Conservation (phyloP, 176 grass and related monocot species). For the Calamus simplicifolius region DNA sequence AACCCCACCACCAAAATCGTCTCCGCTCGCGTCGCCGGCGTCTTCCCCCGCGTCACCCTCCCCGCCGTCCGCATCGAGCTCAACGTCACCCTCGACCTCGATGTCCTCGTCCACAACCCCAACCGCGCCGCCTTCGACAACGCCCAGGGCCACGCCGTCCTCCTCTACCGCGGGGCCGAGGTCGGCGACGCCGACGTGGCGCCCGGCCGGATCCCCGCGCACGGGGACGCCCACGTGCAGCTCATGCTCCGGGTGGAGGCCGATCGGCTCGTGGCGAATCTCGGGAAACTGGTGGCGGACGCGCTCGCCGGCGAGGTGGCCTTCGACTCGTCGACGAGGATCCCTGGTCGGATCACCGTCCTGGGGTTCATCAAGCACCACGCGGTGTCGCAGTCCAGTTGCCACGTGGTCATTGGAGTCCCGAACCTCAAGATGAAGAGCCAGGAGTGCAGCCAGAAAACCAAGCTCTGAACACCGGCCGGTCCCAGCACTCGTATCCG, state of each 20-base stretch:
- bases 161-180: constrained; percentile 47
- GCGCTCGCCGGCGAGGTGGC: constrained; percentile 42
- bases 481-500: neutral
- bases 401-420: constrained; percentile 50
- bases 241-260: constrained; percentile 44
- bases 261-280: constrained; percentile 24
- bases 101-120: constrained; percentile 57
- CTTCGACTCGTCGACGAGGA: constrained; percentile 39
- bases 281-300: constrained; percentile 34
- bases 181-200: constrained; percentile 43
- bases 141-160: constrained; percentile 15
- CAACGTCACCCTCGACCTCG: constrained; percentile 61
- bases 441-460: constrained; percentile 41
- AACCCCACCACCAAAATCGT: constrained; percentile 41
- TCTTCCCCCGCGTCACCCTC: constrained; percentile 22
- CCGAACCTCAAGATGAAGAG: constrained; percentile 46
- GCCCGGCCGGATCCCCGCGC: constrained; percentile 31
- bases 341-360: constrained; percentile 41
- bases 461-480: constrained; percentile 35
- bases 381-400: constrained; percentile 32
- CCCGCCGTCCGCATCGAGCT: constrained; percentile 32
- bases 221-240: constrained; percentile 21
- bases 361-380: constrained; percentile 50
- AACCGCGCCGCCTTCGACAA: constrained; percentile 59
- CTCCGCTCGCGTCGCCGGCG: constrained; percentile 36